A percentile compares a stretch with the other conserved stretches of the same genome.
Evolutionary conservation across 202 grass and related monocot species (phyloP).

Genomic region (Carex arenaria): DNA sequence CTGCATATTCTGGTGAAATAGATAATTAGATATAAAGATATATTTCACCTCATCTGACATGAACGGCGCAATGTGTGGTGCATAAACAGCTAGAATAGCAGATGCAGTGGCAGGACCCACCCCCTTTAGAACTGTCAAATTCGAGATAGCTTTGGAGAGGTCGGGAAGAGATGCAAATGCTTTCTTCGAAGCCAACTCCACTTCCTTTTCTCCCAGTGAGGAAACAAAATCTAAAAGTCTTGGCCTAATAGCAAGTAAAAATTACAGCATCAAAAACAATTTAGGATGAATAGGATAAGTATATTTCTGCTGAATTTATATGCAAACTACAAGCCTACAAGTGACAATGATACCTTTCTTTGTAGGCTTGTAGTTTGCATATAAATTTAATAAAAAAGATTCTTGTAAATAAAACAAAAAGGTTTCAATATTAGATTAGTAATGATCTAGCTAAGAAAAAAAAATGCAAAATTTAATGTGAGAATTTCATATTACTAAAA

Average conservation of each 20-base stretch:
- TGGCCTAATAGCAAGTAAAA: constrained; percentile 38
- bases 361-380: too few relatives aligned
- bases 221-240: constrained; percentile 77
- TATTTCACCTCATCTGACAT: constrained; percentile 87
- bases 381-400: too few relatives aligned
- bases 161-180: constrained; percentile 61
- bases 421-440: too few relatives aligned
- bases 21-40: not conserved
- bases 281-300: too few relatives aligned
- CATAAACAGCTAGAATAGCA: constrained; percentile 67
- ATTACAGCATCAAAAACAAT: not conserved
- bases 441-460: too few relatives aligned
- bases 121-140: constrained; percentile 74
- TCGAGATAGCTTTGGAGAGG: constrained; percentile 52
- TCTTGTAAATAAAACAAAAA: too few relatives aligned
- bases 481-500: too few relatives aligned
- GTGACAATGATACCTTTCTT: too few relatives aligned
- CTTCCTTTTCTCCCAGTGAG: constrained; percentile 43
- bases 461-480: too few relatives aligned
- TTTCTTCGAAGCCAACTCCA: constrained; percentile 66
- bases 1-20: not conserved
- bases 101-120: constrained; percentile 88
- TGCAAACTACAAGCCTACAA: too few relatives aligned
- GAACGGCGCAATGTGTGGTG: constrained; percentile 65
- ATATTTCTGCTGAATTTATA: too few relatives aligned